Conservation (phyloP, 768 basidiomycete species). For the Boletus pseudo-olivaceus region DNA sequence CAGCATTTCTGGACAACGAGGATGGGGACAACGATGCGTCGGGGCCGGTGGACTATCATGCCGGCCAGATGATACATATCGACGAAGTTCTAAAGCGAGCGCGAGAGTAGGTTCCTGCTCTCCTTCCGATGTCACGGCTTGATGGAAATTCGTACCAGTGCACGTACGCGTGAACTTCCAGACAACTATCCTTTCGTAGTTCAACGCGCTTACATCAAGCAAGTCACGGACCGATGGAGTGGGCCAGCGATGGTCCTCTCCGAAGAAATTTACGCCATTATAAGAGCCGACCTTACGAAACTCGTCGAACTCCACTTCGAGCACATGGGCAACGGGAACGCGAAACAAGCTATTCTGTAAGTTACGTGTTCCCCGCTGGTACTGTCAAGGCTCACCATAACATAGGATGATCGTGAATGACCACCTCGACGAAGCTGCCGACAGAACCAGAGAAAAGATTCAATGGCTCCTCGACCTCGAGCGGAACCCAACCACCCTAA, state of each 20-base stretch:
- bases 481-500: constrained; percentile 47
- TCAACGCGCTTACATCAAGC: constrained; percentile 45
- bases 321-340: constrained; percentile 48
- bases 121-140: too few relatives aligned
- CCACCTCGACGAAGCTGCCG: constrained; percentile 44
- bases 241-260: constrained; percentile 47
- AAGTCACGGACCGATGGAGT: constrained; percentile 46
- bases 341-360: constrained; percentile 48
- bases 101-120: constrained; percentile 38
- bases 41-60: background rate
- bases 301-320: constrained; percentile 51
- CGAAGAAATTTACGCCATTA: constrained; percentile 32
- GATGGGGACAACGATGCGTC: constrained; percentile 26
- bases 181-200: constrained; percentile 65
- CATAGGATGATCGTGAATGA: constrained; percentile 48
- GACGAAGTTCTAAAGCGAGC: constrained; percentile 51
- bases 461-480: constrained; percentile 51
- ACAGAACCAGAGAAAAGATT: constrained; percentile 39
- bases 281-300: constrained; percentile 38
- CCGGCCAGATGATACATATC: constrained; percentile 37
- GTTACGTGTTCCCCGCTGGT: constrained; percentile 5
- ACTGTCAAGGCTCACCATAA: background rate
- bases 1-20: constrained; percentile 39
- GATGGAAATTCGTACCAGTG: constrained; percentile 36
- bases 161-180: constrained; percentile 68